These are phyloP conservation scores for Huntiella bhutanensis DNA, from an alignment of 2,329 filamentous ascomycete species.

Conservation along the genomic window DNA sequence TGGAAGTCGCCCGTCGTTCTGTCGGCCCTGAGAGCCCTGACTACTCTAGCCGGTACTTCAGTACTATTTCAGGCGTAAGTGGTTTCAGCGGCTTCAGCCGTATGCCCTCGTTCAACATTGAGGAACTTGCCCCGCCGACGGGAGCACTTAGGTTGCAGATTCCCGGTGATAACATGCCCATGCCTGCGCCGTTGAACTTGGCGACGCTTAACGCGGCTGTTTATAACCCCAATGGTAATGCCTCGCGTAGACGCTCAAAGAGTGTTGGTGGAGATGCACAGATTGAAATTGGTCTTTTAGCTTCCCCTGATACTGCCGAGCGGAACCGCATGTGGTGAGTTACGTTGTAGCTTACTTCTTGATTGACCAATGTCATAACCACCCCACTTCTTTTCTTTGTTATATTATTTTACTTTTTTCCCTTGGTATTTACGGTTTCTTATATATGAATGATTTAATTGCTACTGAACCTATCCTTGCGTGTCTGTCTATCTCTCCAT, in stretches of 20 bases:
- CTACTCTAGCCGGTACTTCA: slow-evolving; percentile 11
- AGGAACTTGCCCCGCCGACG: not conserved
- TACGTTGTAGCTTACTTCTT: not conserved
- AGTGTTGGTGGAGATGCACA: slow-evolving; percentile 15
- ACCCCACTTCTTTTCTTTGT: not conserved
- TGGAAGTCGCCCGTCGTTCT: slow-evolving; percentile 11
- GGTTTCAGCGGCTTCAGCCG: slow-evolving; percentile 6
- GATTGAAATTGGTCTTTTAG: slow-evolving; percentile 8
- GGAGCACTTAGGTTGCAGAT: not conserved
- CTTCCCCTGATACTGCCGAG: slow-evolving; percentile 4
- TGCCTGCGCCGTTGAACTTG: slow-evolving; percentile 6
- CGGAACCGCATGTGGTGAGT: not conserved
- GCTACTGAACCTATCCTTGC: not conserved
- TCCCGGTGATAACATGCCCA: not conserved
- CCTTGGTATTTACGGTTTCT: not conserved
- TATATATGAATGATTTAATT: not conserved
- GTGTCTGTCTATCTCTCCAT: not conserved
- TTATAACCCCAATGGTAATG: slow-evolving; percentile 25
- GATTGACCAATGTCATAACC: not conserved
- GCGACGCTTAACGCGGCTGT: slow-evolving; percentile 30
- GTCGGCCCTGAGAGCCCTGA: slow-evolving; percentile 1
- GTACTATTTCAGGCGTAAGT: slow-evolving; percentile 4
- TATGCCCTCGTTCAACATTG: slow-evolving; percentile 3
- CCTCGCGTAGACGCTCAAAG: not conserved
- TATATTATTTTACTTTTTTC: not conserved